phyloP scores from a whole-genome alignment of 768 basidiomycete genomes.

The Gloeostereum incarnatum region DNA sequence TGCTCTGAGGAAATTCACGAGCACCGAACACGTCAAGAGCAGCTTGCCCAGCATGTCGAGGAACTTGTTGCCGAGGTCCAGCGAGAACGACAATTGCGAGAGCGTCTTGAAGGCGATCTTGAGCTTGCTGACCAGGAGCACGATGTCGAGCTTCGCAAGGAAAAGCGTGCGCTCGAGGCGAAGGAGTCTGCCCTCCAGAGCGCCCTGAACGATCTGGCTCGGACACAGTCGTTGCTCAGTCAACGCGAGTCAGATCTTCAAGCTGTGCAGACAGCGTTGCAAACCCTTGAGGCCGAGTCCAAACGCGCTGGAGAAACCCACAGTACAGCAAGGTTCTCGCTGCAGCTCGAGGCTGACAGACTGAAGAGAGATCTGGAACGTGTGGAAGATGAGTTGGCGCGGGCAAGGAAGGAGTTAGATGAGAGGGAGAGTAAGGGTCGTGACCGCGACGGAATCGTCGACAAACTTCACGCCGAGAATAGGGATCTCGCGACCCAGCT shows the following conservation, averaged over 20 bases:
- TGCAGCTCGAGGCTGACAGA: constrained; percentile 86
- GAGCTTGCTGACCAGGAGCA: constrained; percentile 51
- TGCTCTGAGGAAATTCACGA: constrained; percentile 55
- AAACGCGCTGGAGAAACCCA: constrained; percentile 78
- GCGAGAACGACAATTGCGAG: constrained; percentile 46
- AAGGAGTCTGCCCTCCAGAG: constrained; percentile 63
- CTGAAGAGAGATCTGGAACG: constrained; percentile 77
- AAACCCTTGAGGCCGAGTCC: constrained; percentile 63
- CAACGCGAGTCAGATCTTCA: constrained; percentile 72
- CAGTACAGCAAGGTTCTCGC: constrained; percentile 72
- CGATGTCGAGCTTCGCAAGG: constrained; percentile 49
- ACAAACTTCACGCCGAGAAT: constrained; percentile 71
- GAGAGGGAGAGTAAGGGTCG: constrained; percentile 55
- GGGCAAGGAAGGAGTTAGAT: constrained; percentile 60
- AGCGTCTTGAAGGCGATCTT: constrained; percentile 43
- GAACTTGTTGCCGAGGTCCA: constrained; percentile 58
- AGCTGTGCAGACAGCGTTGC: constrained; percentile 65
- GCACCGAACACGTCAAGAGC: constrained; percentile 65
- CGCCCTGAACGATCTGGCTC: constrained; percentile 52
- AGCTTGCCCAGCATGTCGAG: constrained; percentile 66
- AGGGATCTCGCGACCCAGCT: constrained; percentile 74
- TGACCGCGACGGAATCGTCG: constrained; percentile 65
- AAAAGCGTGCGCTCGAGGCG: constrained; percentile 56
- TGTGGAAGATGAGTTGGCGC: constrained; percentile 68
- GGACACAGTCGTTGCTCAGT: constrained; percentile 51